These are phyloP conservation scores for Phytophthora sp. DNA, from an alignment of 352 stramenopile genomes.

Conservation along the genomic window DNA sequence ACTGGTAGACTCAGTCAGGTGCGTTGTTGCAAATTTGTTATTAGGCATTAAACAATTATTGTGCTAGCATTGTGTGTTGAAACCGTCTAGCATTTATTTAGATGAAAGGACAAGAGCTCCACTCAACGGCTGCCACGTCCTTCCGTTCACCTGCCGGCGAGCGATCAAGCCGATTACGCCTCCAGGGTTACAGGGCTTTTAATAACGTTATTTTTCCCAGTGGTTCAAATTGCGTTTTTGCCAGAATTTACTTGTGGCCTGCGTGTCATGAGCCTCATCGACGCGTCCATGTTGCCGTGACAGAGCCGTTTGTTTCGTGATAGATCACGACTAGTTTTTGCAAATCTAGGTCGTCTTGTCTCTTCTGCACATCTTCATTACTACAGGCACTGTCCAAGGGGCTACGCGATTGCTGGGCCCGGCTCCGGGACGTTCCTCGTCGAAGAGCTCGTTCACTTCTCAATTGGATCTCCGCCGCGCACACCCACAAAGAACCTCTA, in stretches of 20 bases:
- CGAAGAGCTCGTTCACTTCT: conserved; percentile 21
- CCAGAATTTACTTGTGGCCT: conserved; percentile 15
- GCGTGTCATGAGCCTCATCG: too few species aligned
- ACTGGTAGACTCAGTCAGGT: too few species aligned
- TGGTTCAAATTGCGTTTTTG: neutral
- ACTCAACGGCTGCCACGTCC: too few species aligned
- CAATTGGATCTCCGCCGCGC: conserved; percentile 20
- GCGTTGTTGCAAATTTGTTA: too few species aligned
- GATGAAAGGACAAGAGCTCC: too few species aligned
- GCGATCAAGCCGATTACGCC: conserved; percentile 5
- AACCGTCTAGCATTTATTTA: too few species aligned
- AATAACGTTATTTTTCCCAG: too few species aligned
- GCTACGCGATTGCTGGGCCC: too few species aligned
- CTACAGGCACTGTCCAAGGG: too few species aligned
- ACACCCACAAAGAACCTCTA: conserved; percentile 14
- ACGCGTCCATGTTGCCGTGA: conserved; percentile 9
- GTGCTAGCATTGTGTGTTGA: too few species aligned
- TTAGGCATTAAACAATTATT: too few species aligned
- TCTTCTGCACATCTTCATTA: neutral
- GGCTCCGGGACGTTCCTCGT: neutral
- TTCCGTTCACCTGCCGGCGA: too few species aligned
- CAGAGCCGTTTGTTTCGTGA: conserved; percentile 23
- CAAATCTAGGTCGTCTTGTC: conserved; percentile 25
- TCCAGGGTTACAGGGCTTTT: conserved; percentile 2
- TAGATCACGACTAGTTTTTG: conserved; percentile 24